These are phyloP conservation scores for Malus sieversii DNA, from an alignment of 306 rosid species.

Conservation along the genomic window DNA sequence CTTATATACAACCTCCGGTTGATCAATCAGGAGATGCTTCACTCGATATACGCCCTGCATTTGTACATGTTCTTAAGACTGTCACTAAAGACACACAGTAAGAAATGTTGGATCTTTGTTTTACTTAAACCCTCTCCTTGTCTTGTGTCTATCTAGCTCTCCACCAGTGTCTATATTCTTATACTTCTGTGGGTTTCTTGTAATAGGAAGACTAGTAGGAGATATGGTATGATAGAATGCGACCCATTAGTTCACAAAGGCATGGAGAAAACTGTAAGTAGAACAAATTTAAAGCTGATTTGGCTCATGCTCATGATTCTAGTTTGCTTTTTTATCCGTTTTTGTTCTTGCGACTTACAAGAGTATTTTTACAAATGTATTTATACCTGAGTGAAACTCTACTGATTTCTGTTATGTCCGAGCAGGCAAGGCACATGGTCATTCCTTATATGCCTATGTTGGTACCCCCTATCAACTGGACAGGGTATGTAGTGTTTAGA, in stretches of 20 bases:
- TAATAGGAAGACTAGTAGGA: slow-evolving; percentile 57
- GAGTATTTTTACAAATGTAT: too few species aligned
- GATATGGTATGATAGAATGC: slow-evolving; percentile 89
- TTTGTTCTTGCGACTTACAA: background rate
- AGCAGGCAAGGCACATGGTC: slow-evolving; percentile 96
- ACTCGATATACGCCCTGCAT: slow-evolving; percentile 85
- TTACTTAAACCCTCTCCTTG: background rate
- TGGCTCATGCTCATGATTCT: background rate
- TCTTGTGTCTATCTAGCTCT: background rate
- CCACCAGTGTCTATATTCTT: background rate
- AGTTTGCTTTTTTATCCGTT: background rate
- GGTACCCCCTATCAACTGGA: slow-evolving; percentile 78
- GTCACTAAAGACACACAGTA: slow-evolving; percentile 50
- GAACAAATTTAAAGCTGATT: background rate
- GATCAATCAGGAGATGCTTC: slow-evolving; percentile 66
- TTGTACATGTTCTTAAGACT: slow-evolving; percentile 54
- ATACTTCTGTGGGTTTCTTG: slow-evolving; percentile 7
- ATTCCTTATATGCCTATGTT: slow-evolving; percentile 90
- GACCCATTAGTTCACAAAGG: slow-evolving; percentile 69
- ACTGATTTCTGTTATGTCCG: slow-evolving; percentile 13
- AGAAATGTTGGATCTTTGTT: slow-evolving; percentile 25
- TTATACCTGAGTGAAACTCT: background rate
- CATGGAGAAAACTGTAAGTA: slow-evolving; percentile 79
- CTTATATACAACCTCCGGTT: slow-evolving; percentile 78
- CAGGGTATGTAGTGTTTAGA: slow-evolving; percentile 47